Percentiles rank a stretch among this genome's conserved stretches.
Conservation (phyloP, 345 rosid genomes). For the Acer saccharum region DNA sequence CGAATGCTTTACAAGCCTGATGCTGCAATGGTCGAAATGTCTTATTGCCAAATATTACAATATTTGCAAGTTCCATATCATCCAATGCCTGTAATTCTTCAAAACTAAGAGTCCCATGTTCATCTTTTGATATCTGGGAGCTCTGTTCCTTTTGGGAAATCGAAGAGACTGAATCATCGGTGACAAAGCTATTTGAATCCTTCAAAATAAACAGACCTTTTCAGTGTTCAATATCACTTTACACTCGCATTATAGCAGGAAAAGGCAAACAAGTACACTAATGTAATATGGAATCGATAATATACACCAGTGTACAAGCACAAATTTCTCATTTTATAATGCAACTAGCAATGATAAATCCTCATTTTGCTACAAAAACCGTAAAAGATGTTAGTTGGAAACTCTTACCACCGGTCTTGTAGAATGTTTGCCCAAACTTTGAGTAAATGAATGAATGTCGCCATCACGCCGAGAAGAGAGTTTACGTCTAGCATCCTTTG, state of each 20-base stretch:
- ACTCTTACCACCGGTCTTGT: constrained; percentile 49
- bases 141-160: constrained; percentile 36
- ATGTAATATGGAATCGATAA: neutral
- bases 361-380: neutral
- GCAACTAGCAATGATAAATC: neutral
- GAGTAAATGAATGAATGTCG: constrained; percentile 11
- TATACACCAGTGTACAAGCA: neutral
- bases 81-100: constrained; percentile 77
- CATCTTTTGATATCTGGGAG: constrained; percentile 26
- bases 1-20: constrained; percentile 76
- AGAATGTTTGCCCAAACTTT: constrained; percentile 26
- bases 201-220: constrained; percentile 38
- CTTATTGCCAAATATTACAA: constrained; percentile 77
- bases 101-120: constrained; percentile 50
- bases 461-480: constrained; percentile 7
- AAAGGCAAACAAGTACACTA: neutral
- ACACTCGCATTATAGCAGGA: neutral
- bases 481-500: constrained; percentile 20
- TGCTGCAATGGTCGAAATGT: constrained; percentile 74
- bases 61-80: constrained; percentile 81
- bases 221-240: constrained; percentile 26
- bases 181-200: constrained; percentile 48
- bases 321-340: neutral
- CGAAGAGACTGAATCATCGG: constrained; percentile 43
- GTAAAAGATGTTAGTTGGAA: neutral